These are phyloP conservation scores for Pelagophyceae sp. DNA, from an alignment of 352 stramenopile genomes.

Conservation along the genomic window DNA sequence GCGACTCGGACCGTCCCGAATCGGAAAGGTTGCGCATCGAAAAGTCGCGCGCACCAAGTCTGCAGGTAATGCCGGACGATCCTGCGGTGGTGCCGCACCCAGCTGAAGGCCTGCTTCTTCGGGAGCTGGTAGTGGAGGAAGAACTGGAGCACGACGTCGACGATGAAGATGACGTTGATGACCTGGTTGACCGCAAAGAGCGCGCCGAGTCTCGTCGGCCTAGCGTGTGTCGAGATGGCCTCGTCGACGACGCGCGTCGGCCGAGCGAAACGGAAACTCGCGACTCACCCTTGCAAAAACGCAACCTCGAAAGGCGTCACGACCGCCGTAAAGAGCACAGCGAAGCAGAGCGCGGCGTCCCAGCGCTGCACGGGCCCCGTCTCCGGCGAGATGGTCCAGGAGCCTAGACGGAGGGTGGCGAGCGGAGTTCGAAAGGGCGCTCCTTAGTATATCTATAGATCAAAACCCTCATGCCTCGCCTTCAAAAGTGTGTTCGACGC, in stretches of 20 bases:
- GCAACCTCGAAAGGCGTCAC: conserved; percentile 29
- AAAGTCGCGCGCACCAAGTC: too few species aligned
- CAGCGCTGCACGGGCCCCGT: conserved; percentile 6
- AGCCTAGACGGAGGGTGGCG: too few species aligned
- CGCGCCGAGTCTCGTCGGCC: neutral
- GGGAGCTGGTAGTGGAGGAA: conserved; percentile 24
- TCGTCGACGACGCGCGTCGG: neutral
- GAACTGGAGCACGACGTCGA: conserved; percentile 32
- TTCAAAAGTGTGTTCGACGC: too few species aligned
- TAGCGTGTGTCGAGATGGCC: neutral
- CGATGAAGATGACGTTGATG: conserved; percentile 28
- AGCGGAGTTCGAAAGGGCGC: too few species aligned
- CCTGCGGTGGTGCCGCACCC: conserved; percentile 18
- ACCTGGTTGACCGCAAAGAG: conserved; percentile 25
- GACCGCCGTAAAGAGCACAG: conserved; percentile 26
- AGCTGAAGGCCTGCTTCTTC: conserved; percentile 3
- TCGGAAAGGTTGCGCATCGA: too few species aligned
- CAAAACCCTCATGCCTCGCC: too few species aligned
- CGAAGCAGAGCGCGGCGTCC: conserved; percentile 25
- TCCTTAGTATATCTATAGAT: too few species aligned
- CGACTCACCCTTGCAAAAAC: too few species aligned
- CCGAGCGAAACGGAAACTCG: too few species aligned
- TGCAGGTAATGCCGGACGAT: conserved; percentile 30
- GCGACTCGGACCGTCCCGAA: too few species aligned
- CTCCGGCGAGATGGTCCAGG: neutral